Base-by-base conservation (phyloP, 768 basidiomycete species). In the Lanmaoa pseudosensibilis region DNA sequence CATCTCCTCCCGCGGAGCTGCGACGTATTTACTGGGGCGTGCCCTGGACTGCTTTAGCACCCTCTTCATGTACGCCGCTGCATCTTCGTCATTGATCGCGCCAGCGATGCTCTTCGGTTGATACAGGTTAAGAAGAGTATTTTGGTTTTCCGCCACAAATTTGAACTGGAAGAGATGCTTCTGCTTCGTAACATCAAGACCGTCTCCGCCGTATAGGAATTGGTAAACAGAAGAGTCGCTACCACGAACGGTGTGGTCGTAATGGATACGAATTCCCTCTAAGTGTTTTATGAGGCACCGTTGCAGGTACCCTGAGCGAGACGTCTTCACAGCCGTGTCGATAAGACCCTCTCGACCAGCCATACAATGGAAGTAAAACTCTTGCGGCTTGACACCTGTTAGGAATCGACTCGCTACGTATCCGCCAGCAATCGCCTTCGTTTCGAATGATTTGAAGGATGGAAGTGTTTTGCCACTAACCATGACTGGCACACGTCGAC, bases 301-400 rank as follows among this genome's bases (percentile, higher is more conserved):
- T 71, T 99, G 97, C 19, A 99, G 83, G 73, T 99, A 99, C 19
- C 97, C 97, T 5, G 97, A 98, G 52, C 97, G 94, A 59, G 90
- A 92, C 5, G 97, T 99, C 77, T 99, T 99, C 71, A 99, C 96
- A 37, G 97, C 97, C 6, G 97, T 99, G 68, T 99, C 97, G 67
- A 99, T 99, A 38, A 99, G 82, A 68, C 97, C 97, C 77, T 99
- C 97, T 64, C 97, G 85, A 50, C 97, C 97, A 55, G 97, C 97
- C 97, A 99, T 99, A 70, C 97, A 98, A 75, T 99, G 97, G 81
- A 99, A 99, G 77, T 97, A 99, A 75, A 98, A 99, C 72, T 99
- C 97, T 70, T 99, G 97, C 0, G 97, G 97, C 64, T 90, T 92
- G 71, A 99, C 86, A 52, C 97, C 97, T 8, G 97, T 98, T 78